These are phyloP conservation scores for Sporothrix humicola DNA, from an alignment of 2,329 filamentous ascomycete species.

Conservation along the genomic window DNA sequence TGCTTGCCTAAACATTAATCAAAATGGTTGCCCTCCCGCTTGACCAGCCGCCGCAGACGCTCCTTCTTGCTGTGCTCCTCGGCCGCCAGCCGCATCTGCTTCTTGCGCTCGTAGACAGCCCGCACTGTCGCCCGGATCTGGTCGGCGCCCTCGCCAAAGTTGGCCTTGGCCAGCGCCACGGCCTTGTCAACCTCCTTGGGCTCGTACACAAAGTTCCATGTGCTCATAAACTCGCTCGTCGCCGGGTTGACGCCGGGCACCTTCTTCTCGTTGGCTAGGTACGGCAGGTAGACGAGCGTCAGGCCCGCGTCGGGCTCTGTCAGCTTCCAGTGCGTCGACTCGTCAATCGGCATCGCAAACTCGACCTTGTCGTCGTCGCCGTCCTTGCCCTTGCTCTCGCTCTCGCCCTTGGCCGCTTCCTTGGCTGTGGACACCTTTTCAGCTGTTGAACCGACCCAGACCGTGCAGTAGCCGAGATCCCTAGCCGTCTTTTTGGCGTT, in stretches of 20 bases:
- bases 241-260: constrained; percentile 83
- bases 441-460: constrained; percentile 88
- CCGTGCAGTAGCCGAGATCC: constrained; percentile 86
- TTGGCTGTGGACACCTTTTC: constrained; percentile 64
- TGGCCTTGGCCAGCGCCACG: constrained; percentile 79
- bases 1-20: constrained; percentile 41
- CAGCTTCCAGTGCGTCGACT: constrained; percentile 71
- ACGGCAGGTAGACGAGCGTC: constrained; percentile 86
- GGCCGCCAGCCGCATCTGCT: constrained; percentile 64
- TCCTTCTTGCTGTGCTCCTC: constrained; percentile 45
- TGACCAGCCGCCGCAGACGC: constrained; percentile 54
- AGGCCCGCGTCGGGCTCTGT: constrained; percentile 82
- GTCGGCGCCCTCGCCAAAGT: constrained; percentile 82
- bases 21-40: constrained; percentile 70
- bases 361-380: neutral
- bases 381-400: constrained; percentile 46
- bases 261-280: constrained; percentile 76
- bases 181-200: constrained; percentile 87
- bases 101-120: constrained; percentile 93
- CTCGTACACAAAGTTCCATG: constrained; percentile 98
- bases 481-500: constrained; percentile 24
- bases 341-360: constrained; percentile 54
- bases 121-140: constrained; percentile 78
- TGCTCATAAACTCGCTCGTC: constrained; percentile 83
- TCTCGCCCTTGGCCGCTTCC: constrained; percentile 45